Conservation (phyloP, 2,329 filamentous ascomycete species). For the Fusarium armeniacum region DNA sequence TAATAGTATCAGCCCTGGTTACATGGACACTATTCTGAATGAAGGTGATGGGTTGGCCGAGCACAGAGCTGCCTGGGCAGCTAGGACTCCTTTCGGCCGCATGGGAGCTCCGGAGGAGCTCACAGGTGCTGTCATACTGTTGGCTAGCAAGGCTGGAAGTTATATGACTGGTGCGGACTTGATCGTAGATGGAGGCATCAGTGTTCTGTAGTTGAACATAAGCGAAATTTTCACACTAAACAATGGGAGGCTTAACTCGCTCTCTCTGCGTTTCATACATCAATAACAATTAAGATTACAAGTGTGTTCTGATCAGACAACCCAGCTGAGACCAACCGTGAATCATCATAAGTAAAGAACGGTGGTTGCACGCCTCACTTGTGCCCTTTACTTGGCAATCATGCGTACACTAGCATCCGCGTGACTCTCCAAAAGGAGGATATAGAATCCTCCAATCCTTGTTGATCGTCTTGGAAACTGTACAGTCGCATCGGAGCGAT, state of each 20-base stretch:
- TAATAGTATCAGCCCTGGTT: constrained; percentile 27
- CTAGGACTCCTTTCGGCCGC: constrained; percentile 16
- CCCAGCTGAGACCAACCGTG: too few relatives aligned
- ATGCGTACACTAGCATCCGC: neutral
- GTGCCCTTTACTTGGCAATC: neutral
- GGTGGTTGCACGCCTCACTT: too few relatives aligned
- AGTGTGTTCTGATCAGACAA: neutral
- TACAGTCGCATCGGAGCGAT: neutral
- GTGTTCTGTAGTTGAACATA: constrained; percentile 2
- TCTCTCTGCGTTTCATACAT: too few relatives aligned
- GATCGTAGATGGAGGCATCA: constrained; percentile 25
- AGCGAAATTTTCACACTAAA: neutral
- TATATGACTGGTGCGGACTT: constrained; percentile 28
- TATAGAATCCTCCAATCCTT: neutral
- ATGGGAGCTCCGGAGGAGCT: constrained; percentile 28
- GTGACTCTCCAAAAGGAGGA: neutral
- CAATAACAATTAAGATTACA: neutral
- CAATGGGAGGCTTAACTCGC: too few relatives aligned
- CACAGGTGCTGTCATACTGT: constrained; percentile 13
- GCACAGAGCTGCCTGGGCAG: constrained; percentile 20
- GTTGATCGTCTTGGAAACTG: neutral
- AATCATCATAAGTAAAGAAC: neutral
- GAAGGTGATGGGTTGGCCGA: constrained; percentile 25
- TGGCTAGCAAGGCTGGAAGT: constrained; percentile 28
- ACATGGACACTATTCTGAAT: constrained; percentile 28